phyloP scores from a whole-genome alignment of 169 alveolate species.

The Eimeria brunetti region DNA sequence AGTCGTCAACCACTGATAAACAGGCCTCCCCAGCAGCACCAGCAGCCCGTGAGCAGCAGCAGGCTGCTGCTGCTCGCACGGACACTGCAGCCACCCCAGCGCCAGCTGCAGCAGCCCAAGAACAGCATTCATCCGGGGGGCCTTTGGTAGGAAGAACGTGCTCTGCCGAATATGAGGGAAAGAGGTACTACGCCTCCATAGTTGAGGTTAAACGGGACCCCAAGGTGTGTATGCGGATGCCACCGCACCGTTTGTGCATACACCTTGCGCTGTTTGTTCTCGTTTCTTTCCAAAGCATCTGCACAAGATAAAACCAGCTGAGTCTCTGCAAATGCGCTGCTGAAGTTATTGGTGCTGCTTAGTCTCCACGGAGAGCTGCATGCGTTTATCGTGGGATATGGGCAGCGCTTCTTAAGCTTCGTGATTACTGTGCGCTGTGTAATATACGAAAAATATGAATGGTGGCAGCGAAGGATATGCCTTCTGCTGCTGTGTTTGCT shows the following conservation, averaged over 20 bases:
- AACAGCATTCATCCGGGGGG: constrained; percentile 7
- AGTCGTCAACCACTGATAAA: neutral
- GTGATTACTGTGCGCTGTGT: neutral
- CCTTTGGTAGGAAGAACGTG: constrained; percentile 78
- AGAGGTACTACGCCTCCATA: constrained; percentile 71
- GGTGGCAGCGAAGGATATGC: neutral
- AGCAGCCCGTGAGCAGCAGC: constrained; percentile 29
- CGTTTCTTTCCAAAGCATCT: neutral
- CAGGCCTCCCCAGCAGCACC: constrained; percentile 28
- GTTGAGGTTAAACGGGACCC: constrained; percentile 73
- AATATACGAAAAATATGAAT: neutral
- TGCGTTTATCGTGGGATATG: neutral
- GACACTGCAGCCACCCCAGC: constrained; percentile 28
- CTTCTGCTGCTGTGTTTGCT: neutral
- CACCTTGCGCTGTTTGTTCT: neutral
- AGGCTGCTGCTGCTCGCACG: constrained; percentile 8
- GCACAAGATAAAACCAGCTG: neutral
- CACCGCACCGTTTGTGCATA: neutral
- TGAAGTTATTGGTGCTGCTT: neutral
- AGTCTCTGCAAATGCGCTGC: neutral
- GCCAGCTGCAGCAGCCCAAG: constrained; percentile 4
- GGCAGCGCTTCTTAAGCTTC: neutral
- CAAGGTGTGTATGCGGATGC: constrained; percentile 26
- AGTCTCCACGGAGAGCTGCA: neutral
- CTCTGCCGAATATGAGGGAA: constrained; percentile 77